Evolutionary conservation across 768 basidiomycete genomes (phyloP), one percentile per base, ranked within the genome.

Genomic region (Mrakia gelida): DNA sequence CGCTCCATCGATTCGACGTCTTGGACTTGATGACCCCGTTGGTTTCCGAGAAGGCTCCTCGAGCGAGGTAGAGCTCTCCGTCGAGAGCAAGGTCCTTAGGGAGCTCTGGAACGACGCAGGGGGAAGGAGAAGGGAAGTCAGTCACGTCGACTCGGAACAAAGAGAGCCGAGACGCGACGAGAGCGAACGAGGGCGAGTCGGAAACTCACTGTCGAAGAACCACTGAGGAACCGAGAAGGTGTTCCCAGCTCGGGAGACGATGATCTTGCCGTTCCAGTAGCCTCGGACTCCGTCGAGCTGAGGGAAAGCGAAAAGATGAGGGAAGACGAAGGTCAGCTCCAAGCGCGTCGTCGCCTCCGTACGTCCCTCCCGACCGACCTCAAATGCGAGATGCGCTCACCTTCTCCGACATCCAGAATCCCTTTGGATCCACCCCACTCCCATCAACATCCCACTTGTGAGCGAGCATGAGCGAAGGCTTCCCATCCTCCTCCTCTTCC

Each of bases 11-110:
- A 3, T 32, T 21, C 30, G 63, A 65, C 0, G 30, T 32, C n/a
- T 65, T 21, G 28, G 63, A 65, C 34, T 65, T 65, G 63, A 65
- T 21, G 63, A 34, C 38, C 13, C n/a, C n/a, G 63, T 34, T 32
- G 63, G 15, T 38, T 8, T 65, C 30, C 16, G 63, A 30, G 30
- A 65, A 65, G 63, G 63, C n/a, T 38, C 63, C 63, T 32, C 28
- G 63, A 6, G 28, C 13, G 32, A 65, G 63, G 34, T 65, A 65
- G 30, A 65, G 63, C 18, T 65, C 63, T 65, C 63, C 63, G 63
- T 65, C 63, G 13, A 65, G 63, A 21, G n/a, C 13, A 3, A 65
- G 63, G 3, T 34, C 63, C 15, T 30, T 15, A 3, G 63, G 63
- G 16, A 65, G 34, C 63, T 65, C 63, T 65, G 63, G 3, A 15